These are phyloP conservation scores for Vitis hybrid DNA, from an alignment of 177 flowering plant genomes.

Conservation along the genomic window DNA sequence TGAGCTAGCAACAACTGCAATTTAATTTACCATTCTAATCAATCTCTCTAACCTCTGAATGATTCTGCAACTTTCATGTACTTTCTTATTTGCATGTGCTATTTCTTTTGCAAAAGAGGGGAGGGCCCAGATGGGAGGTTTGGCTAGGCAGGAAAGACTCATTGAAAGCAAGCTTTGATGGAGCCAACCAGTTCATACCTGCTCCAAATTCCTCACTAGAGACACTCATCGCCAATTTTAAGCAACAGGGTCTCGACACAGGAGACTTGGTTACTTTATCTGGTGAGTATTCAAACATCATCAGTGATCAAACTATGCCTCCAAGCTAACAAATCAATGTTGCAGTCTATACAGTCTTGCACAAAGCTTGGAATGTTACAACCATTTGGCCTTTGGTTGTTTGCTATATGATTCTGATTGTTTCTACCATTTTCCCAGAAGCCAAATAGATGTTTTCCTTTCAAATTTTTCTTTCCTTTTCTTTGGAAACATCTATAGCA, in stretches of 20 bases:
- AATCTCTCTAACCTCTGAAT: background rate
- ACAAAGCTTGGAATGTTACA: too few relatives aligned
- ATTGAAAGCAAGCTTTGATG: constrained; percentile 58
- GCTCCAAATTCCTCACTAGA: constrained; percentile 67
- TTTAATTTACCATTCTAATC: background rate
- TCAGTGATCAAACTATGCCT: too few relatives aligned
- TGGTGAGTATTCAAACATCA: constrained; percentile 31
- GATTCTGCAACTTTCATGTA: background rate
- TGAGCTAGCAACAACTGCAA: too few relatives aligned
- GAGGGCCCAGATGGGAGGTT: constrained; percentile 75
- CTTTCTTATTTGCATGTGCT: background rate
- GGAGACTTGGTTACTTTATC: constrained; percentile 72
- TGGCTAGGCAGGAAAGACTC: constrained; percentile 74
- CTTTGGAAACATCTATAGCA: background rate
- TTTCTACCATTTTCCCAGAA: too few relatives aligned
- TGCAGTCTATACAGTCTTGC: too few relatives aligned
- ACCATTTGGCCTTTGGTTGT: too few relatives aligned
- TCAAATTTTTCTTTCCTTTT: background rate
- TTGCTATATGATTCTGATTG: too few relatives aligned
- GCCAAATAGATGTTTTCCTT: background rate
- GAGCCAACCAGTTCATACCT: constrained; percentile 65
- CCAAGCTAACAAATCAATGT: too few relatives aligned
- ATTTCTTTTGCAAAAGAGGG: constrained; percentile 42
- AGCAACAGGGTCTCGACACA: constrained; percentile 57
- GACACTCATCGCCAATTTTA: constrained; percentile 53